phyloP scores from a whole-genome alignment of 2,329 filamentous ascomycete genomes.

The Trichoderma sp. region DNA sequence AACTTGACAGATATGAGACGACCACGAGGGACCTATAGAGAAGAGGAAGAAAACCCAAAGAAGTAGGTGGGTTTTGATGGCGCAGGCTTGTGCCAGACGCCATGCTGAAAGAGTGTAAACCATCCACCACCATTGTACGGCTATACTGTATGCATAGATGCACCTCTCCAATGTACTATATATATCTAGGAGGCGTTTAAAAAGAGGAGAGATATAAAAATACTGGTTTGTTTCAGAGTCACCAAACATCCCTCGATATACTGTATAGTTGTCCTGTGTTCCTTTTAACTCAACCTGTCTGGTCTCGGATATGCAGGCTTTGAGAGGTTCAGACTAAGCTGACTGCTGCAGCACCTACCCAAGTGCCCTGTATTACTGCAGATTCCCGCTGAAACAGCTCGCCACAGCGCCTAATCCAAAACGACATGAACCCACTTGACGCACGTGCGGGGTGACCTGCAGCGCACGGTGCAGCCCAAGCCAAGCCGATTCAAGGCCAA shows the following conservation, averaged over 20 bases:
- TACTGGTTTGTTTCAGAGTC: background rate
- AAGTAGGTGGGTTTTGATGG: background rate
- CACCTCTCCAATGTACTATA: constrained; percentile 17
- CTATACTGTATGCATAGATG: constrained; percentile 1
- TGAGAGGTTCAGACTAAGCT: background rate
- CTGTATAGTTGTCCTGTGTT: background rate
- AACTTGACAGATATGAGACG: constrained; percentile 59
- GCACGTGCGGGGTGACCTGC: constrained; percentile 27
- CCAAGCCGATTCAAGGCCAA: background rate
- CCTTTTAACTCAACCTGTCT: background rate
- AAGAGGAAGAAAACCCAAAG: background rate
- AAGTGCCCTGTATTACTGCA: background rate
- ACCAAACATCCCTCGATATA: background rate
- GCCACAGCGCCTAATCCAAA: background rate
- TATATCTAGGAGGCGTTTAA: background rate
- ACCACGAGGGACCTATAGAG: constrained; percentile 51
- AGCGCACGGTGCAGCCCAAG: constrained; percentile 32
- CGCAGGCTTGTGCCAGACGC: background rate
- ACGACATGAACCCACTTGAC: background rate
- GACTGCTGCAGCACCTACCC: background rate
- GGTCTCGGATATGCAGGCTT: background rate
- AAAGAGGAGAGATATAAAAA: background rate
- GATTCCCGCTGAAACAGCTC: background rate
- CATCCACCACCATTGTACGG: background rate
- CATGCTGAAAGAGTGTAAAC: background rate